Evolutionary conservation across 768 basidiomycete species (phyloP).

Genomic region (Phylloporus sp.): DNA sequence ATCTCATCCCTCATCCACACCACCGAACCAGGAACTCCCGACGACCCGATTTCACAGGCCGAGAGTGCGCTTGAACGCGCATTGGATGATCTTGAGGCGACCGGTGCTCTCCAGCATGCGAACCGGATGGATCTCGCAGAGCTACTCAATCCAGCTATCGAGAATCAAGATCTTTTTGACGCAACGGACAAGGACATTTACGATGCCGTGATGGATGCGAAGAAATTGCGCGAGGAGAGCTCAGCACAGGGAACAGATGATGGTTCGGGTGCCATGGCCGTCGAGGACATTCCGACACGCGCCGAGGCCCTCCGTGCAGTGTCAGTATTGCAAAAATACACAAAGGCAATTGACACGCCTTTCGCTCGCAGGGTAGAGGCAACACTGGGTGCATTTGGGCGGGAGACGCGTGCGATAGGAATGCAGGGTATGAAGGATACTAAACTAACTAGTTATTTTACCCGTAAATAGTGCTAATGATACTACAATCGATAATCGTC

Average conservation of each 20-base stretch:
- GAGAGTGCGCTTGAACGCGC: neutral
- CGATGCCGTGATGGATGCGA: neutral
- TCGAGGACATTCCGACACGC: neutral
- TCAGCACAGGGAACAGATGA: too few relatives aligned
- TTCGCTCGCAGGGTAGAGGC: neutral
- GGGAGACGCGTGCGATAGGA: neutral
- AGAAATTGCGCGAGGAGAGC: too few relatives aligned
- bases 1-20: neutral
- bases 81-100: neutral
- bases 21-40: too few relatives aligned
- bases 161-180: neutral
- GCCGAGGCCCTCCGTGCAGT: neutral
- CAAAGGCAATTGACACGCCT: too few relatives aligned
- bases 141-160: neutral
- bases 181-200: neutral
- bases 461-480: neutral
- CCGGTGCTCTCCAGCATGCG: neutral
- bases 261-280: neutral
- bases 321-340: too few relatives aligned
- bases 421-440: neutral
- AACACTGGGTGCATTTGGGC: neutral
- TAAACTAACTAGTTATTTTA: neutral
- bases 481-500: too few relatives aligned
- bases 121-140: neutral
- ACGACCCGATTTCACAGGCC: neutral